Conservation (phyloP, 176 grass and related monocot species). For the Raddia distichophylla region DNA sequence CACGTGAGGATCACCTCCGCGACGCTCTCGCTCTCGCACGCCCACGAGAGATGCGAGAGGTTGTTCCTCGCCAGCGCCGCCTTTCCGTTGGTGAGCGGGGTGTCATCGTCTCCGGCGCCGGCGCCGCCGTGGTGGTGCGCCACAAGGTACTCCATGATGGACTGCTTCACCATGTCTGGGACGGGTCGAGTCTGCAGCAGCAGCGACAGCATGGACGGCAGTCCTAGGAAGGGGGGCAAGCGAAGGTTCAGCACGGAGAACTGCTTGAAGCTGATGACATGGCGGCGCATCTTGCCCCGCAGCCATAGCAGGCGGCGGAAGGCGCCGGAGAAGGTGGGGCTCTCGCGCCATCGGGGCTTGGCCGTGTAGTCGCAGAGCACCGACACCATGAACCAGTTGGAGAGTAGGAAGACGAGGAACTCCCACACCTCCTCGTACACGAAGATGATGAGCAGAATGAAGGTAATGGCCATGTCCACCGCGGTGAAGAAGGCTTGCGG, state of each 20-base stretch:
- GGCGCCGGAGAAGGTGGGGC: background rate
- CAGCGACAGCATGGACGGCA: background rate
- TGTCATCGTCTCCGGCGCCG: no score
- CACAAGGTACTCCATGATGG: background rate
- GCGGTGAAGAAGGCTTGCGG: background rate
- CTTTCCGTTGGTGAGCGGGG: background rate
- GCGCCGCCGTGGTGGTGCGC: background rate
- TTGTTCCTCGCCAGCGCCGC: background rate
- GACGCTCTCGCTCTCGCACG: background rate
- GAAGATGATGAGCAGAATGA: background rate
- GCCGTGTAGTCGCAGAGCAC: background rate
- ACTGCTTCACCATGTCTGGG: background rate
- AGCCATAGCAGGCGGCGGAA: background rate
- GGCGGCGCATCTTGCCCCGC: background rate
- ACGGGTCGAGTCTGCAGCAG: background rate
- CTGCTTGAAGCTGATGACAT: background rate
- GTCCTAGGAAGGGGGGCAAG: background rate
- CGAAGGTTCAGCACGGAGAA: background rate
- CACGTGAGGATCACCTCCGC: background rate
- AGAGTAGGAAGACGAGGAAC: slow-evolving; percentile 16
- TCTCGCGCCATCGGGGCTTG: background rate
- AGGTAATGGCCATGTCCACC: background rate
- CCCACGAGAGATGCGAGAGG: background rate
- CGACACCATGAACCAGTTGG: slow-evolving; percentile 29
- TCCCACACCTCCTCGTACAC: slow-evolving; percentile 16